phyloP scores from a whole-genome alignment of 2,329 filamentous ascomycete genomes.

The Thielaviopsis euricoi region DNA sequence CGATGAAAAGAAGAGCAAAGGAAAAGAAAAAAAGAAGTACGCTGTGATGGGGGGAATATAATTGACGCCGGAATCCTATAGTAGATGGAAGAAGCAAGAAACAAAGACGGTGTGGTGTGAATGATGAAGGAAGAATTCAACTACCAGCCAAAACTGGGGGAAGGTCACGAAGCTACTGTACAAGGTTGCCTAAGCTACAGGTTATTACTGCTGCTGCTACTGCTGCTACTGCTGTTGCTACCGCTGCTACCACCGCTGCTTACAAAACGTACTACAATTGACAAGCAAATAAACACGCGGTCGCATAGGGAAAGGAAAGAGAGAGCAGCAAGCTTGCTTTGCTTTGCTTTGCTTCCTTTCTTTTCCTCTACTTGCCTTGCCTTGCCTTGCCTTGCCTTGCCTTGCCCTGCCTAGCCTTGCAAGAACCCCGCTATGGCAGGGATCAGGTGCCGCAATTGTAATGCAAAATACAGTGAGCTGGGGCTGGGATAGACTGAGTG shows the following conservation, averaged over 20 bases:
- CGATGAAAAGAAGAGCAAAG: not conserved
- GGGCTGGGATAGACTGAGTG: not conserved
- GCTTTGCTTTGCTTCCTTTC: too few species aligned
- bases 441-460: not conserved
- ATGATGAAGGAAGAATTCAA: not conserved
- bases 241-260: too few species aligned
- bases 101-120: not conserved
- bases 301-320: not conserved
- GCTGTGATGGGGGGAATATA: not conserved
- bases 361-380: too few species aligned
- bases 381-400: too few species aligned
- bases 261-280: too few species aligned
- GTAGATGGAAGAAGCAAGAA: not conserved
- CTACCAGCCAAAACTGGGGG: not conserved
- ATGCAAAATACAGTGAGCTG: conserved; percentile 1
- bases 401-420: not conserved
- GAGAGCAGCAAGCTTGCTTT: too few species aligned
- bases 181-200: too few species aligned
- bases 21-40: not conserved
- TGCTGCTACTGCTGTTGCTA: too few species aligned
- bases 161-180: not conserved
- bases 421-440: conserved; percentile 1
- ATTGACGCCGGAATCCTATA: not conserved
- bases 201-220: too few species aligned
- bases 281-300: not conserved